Evolutionary conservation across 2,329 filamentous ascomycete genomes (phyloP).

Genomic region (Talaromyces sp.): DNA sequence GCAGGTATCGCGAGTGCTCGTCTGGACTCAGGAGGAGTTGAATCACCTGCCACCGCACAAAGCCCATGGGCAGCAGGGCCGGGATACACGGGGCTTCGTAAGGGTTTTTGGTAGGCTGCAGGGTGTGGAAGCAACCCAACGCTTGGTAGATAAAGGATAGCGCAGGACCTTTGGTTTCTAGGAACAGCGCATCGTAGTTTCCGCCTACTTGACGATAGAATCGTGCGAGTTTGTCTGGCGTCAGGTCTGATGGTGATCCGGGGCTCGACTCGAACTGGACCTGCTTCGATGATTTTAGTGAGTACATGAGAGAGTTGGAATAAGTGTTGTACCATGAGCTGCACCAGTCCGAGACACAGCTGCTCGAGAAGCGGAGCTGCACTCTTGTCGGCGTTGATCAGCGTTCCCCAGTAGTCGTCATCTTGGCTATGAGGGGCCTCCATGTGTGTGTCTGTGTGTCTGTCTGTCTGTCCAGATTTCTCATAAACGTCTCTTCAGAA

Average conservation of each 20-base stretch:
- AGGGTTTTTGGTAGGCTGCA: conserved; percentile 66
- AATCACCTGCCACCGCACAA: conserved; percentile 89
- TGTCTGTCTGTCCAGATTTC: neutral
- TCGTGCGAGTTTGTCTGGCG: conserved; percentile 65
- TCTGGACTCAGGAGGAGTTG: conserved; percentile 83
- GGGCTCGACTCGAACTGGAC: conserved; percentile 27
- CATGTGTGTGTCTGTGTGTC: conserved; percentile 18
- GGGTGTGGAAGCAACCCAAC: conserved; percentile 80
- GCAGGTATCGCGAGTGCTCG: conserved; percentile 79
- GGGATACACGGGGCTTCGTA: conserved; percentile 75
- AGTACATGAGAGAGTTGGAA: neutral
- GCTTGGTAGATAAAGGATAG: conserved; percentile 92
- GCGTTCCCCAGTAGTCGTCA: conserved; percentile 50
- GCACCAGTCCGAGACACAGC: conserved; percentile 62
- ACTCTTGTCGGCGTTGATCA: conserved; percentile 64
- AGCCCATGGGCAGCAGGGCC: conserved; percentile 75
- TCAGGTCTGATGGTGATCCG: conserved; percentile 36
- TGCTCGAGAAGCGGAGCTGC: conserved; percentile 63
- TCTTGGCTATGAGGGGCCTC: conserved; percentile 20
- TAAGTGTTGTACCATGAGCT: conserved; percentile 59
- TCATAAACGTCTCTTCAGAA: neutral
- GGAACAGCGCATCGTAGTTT: conserved; percentile 74
- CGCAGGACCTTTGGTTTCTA: conserved; percentile 64
- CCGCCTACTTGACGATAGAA: conserved; percentile 73
- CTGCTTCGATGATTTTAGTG: conserved; percentile 10